phyloP scores from a whole-genome alignment of 2,329 filamentous ascomycete genomes.

The Delphinella strobiligena region DNA sequence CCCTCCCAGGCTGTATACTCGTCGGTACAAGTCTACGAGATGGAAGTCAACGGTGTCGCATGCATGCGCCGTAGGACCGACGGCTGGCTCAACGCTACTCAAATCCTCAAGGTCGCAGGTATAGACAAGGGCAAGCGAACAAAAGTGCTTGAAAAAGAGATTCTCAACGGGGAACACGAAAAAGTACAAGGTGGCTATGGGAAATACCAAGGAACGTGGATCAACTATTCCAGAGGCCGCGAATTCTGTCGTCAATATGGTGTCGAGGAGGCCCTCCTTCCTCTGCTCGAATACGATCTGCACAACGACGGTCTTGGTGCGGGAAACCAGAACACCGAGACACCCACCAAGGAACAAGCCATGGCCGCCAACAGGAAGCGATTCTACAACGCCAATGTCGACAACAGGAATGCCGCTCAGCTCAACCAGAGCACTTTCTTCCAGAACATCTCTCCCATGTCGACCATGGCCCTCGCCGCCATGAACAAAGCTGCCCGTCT shows the following conservation, averaged over 20 bases:
- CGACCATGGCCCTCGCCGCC: constrained; percentile 84
- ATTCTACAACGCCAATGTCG: constrained; percentile 67
- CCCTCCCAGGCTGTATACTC: constrained; percentile 70
- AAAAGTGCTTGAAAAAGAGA: constrained; percentile 96
- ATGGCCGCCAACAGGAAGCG: constrained; percentile 88
- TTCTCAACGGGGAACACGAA: constrained; percentile 89
- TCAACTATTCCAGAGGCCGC: constrained; percentile 80
- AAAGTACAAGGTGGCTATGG: constrained; percentile 98
- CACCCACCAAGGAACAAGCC: constrained; percentile 95
- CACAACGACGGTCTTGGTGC: constrained; percentile 57
- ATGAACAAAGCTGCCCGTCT: constrained; percentile 87
- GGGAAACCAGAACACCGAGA: constrained; percentile 69
- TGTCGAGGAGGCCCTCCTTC: constrained; percentile 64
- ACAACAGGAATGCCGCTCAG: constrained; percentile 41
- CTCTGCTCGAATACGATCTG: constrained; percentile 70
- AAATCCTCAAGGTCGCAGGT: constrained; percentile 93
- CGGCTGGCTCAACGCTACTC: constrained; percentile 94
- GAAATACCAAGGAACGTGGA: constrained; percentile 99
- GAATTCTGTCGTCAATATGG: constrained; percentile 76
- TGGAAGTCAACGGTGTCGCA: constrained; percentile 86
- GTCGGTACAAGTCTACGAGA: constrained; percentile 92
- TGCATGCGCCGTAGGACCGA: constrained; percentile 94
- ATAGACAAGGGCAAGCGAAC: constrained; percentile 97
- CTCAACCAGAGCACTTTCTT: constrained; percentile 76
- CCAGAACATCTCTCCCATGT: constrained; percentile 88